A percentile compares a stretch with the other conserved stretches of the same genome.
Evolutionary conservation across 129 eudicot genomes (phyloP).

Genomic region (Cynara cardunculus): DNA sequence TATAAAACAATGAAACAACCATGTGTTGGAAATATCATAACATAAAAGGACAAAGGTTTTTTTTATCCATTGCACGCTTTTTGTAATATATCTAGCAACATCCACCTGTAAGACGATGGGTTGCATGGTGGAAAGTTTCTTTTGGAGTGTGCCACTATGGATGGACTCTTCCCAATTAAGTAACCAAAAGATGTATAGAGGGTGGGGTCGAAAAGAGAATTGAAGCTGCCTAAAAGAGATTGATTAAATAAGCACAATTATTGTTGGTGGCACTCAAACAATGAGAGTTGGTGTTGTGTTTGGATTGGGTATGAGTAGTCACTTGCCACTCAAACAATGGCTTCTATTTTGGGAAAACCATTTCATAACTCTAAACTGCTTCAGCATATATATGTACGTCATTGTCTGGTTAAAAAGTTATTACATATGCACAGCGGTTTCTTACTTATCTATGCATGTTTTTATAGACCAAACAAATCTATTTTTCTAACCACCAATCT

Average conservation of each 20-base stretch:
- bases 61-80: neutral
- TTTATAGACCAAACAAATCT: neutral
- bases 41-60: neutral
- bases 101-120: neutral
- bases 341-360: neutral
- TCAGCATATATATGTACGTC: neutral
- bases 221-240: neutral
- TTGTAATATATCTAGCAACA: neutral
- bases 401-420: conserved; percentile 11
- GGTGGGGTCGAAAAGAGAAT: neutral
- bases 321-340: neutral
- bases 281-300: neutral
- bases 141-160: neutral
- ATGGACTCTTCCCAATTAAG: neutral
- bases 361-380: neutral
- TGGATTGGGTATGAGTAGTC: neutral
- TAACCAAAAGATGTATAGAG: neutral
- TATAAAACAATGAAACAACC: neutral
- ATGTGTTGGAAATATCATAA: neutral
- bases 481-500: neutral
- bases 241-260: neutral
- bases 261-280: neutral
- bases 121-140: neutral
- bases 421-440: conserved; percentile 17
- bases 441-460: conserved; percentile 11